phyloP scores from a whole-genome alignment of 225 moss, liverwort and hornwort genomes.

The Physcomitrium patens region DNA sequence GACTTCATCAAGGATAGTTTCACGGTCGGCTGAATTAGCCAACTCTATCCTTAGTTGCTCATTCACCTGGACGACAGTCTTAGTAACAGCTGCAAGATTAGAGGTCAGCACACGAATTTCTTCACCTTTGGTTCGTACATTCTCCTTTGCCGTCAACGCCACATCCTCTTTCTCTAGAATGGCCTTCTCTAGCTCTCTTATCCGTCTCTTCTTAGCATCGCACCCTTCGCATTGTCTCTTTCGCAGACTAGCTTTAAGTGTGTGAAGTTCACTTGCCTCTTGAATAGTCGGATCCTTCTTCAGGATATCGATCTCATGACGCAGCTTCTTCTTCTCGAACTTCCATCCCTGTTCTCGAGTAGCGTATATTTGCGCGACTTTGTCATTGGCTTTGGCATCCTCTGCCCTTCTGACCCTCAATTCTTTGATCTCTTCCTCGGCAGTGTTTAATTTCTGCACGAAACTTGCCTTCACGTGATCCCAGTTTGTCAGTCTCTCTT shows the following conservation, averaged over 20 bases:
- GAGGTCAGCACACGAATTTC: conserved; percentile 32
- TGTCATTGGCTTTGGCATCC: conserved; percentile 53
- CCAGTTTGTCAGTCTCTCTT: conserved; percentile 40
- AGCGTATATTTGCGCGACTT: conserved; percentile 51
- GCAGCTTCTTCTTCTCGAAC: conserved; percentile 47
- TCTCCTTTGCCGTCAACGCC: conserved; percentile 37
- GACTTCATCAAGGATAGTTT: conserved; percentile 32
- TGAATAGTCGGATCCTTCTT: conserved; percentile 32
- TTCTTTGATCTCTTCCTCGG: conserved; percentile 34
- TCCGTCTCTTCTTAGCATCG: conserved; percentile 35
- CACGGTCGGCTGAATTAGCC: conserved; percentile 21
- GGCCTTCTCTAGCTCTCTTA: conserved; percentile 37
- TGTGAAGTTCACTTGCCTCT: conserved; percentile 32
- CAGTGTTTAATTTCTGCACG: conserved; percentile 24
- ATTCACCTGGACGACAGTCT: conserved; percentile 15
- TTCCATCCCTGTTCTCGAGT: conserved; percentile 50
- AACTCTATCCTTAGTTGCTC: conserved; percentile 36
- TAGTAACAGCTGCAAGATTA: conserved; percentile 28
- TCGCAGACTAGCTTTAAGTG: conserved; percentile 9
- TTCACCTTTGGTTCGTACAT: conserved; percentile 33
- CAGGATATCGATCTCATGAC: conserved; percentile 39
- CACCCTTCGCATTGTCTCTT: conserved; percentile 33
- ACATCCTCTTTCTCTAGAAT: conserved; percentile 35
- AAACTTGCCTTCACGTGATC: conserved; percentile 34
- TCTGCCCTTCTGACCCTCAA: conserved; percentile 37